These are phyloP conservation scores for Bauhinia variegata DNA, from an alignment of 306 rosid species.

Conservation along the genomic window DNA sequence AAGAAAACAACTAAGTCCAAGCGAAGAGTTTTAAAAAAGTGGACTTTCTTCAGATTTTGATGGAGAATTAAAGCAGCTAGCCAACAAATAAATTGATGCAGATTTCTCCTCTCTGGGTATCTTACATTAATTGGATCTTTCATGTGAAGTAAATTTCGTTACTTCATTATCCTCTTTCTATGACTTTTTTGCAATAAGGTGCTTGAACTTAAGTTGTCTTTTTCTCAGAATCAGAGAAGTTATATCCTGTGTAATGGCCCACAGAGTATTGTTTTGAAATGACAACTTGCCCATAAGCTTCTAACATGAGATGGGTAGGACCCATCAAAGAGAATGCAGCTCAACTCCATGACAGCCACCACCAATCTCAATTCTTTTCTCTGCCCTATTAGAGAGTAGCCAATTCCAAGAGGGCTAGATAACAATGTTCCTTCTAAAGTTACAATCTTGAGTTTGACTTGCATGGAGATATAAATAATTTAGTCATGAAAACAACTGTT, in stretches of 20 bases:
- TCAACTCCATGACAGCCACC: slow-evolving; percentile 38
- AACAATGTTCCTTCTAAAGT: slow-evolving; percentile 40
- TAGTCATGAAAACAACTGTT: slow-evolving; percentile 30
- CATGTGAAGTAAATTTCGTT: slow-evolving; percentile 16
- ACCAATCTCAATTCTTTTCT: slow-evolving; percentile 18
- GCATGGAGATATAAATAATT: slow-evolving; percentile 11
- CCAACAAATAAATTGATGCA: slow-evolving; percentile 30
- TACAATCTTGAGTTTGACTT: slow-evolving; percentile 47
- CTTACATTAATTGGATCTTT: slow-evolving; percentile 25
- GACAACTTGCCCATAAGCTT: slow-evolving; percentile 45
- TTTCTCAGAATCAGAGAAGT: slow-evolving; percentile 25
- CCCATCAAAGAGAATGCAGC: slow-evolving; percentile 37
- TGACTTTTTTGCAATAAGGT: slow-evolving; percentile 5
- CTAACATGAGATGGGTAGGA: slow-evolving; percentile 54
- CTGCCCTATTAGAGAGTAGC: neutral
- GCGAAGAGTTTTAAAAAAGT: neutral
- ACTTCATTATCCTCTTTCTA: slow-evolving; percentile 20
- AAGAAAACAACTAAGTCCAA: neutral
- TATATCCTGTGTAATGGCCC: slow-evolving; percentile 34
- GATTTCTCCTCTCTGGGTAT: slow-evolving; percentile 17
- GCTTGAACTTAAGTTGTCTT: slow-evolving; percentile 19
- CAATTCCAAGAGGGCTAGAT: slow-evolving; percentile 29
- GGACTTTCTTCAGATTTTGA: slow-evolving; percentile 18
- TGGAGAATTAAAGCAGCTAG: slow-evolving; percentile 38
- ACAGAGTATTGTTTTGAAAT: slow-evolving; percentile 41